A percentile compares a stretch with the other conserved stretches of the same genome.
Conservation (phyloP, 1,139 yeast genomes). For the Yamadazyma buinensis region DNA sequence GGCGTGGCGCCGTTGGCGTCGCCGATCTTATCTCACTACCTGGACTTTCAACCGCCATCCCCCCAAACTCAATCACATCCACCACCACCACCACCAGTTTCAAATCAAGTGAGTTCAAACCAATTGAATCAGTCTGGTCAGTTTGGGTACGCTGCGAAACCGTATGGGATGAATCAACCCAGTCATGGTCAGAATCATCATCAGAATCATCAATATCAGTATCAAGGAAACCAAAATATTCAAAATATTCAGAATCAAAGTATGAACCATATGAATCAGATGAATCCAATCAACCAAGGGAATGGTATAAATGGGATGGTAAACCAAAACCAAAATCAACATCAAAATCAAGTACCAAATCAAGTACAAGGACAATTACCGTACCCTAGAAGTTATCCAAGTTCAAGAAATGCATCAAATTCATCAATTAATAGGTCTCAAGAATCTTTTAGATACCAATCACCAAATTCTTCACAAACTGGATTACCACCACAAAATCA, state of each 20-base stretch:
- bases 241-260: too few relatives aligned
- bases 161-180: too few relatives aligned
- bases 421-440: conserved; percentile 8
- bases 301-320: too few relatives aligned
- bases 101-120: too few relatives aligned
- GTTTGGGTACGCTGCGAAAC: too few relatives aligned
- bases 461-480: conserved; percentile 4
- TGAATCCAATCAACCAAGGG: too few relatives aligned
- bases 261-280: too few relatives aligned
- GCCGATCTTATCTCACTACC: conserved; percentile 8
- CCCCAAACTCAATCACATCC: conserved; percentile 3
- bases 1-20: conserved; percentile 6
- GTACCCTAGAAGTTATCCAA: conserved; percentile 3
- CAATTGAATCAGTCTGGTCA: too few relatives aligned
- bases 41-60: conserved; percentile 3
- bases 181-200: too few relatives aligned
- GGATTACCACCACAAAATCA: neutral
- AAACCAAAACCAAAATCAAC: too few relatives aligned
- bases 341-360: neutral
- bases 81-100: conserved; percentile 1
- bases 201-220: too few relatives aligned
- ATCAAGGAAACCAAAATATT: too few relatives aligned
- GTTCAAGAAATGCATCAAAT: conserved; percentile 11
- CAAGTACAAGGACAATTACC: conserved; percentile 1
- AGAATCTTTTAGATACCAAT: conserved; percentile 4